These are phyloP conservation scores for Athelia psychrophila DNA, from an alignment of 1,284 basidiomycete species.

Conservation along the genomic window DNA sequence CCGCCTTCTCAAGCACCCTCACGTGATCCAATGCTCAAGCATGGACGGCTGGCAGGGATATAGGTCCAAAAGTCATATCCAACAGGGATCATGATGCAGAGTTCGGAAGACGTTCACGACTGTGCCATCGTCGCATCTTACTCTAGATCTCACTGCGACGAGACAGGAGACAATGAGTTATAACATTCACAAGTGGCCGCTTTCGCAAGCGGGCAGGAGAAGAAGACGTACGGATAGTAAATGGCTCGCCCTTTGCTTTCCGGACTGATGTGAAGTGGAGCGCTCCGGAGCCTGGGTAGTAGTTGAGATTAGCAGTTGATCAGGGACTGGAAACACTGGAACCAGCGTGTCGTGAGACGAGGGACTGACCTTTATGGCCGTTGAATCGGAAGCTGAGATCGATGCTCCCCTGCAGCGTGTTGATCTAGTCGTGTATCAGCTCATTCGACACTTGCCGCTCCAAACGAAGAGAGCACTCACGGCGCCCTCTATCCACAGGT, in stretches of 20 bases:
- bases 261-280: conserved; percentile 80
- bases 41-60: no score
- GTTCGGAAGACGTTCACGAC: conserved; percentile 37
- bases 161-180: background rate
- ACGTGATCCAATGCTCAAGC: no score
- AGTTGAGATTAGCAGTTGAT: background rate
- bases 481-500: conserved; percentile 66
- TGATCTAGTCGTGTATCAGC: conserved; percentile 55
- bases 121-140: conserved; percentile 64
- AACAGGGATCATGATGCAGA: no score
- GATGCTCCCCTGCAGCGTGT: conserved; percentile 70
- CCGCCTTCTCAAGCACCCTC: no score
- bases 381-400: conserved; percentile 74
- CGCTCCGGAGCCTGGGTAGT: conserved; percentile 64
- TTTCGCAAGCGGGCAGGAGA: background rate
- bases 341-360: no score
- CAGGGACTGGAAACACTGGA: no score
- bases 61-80: no score
- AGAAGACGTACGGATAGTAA: conserved; percentile 66
- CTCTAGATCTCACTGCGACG: conserved; percentile 60
- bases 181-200: no score
- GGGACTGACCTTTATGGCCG: conserved; percentile 57
- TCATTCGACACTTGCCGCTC: no score
- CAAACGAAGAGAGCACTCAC: conserved; percentile 37
- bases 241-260: conserved; percentile 69